These are phyloP conservation scores for Prillingera fragicola DNA, from an alignment of 1,284 basidiomycete species.

Conservation along the genomic window DNA sequence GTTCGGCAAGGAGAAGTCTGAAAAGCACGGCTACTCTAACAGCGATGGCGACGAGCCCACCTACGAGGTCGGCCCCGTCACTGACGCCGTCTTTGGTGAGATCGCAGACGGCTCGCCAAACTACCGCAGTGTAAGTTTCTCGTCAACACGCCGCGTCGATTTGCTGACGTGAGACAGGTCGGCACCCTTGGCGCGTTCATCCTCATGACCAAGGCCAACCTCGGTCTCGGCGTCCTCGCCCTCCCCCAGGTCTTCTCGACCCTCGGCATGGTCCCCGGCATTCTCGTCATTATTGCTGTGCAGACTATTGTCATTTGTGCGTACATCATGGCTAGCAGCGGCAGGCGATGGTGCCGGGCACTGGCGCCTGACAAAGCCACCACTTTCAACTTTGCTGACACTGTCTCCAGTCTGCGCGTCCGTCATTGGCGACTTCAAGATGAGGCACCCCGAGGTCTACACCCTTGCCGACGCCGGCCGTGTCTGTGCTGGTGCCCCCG, in stretches of 20 bases:
- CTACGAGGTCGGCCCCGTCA: neutral
- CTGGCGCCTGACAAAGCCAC: neutral
- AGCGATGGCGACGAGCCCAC: neutral
- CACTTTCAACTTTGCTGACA: neutral
- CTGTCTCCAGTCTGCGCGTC: conserved; percentile 8
- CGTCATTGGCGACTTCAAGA: conserved; percentile 24
- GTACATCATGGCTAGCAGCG: conserved; percentile 1
- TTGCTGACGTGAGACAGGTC: conserved; percentile 7
- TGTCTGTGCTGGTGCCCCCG: conserved; percentile 23
- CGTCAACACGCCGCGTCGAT: neutral
- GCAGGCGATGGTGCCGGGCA: neutral
- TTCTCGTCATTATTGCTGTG: conserved; percentile 29
- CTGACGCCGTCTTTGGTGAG: conserved; percentile 29
- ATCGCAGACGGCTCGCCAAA: conserved; percentile 22
- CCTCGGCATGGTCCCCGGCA: conserved; percentile 34
- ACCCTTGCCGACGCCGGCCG: conserved; percentile 28
- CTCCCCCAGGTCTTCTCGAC: conserved; percentile 33
- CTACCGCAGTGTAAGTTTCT: conserved; percentile 21
- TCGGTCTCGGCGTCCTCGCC: conserved; percentile 37
- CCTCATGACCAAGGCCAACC: conserved; percentile 32
- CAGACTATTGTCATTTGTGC: conserved; percentile 33
- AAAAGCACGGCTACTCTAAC: conserved; percentile 54
- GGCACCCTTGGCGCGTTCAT: conserved; percentile 18
- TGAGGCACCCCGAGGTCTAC: conserved; percentile 23
- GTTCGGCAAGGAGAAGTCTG: conserved; percentile 91